Conservation (phyloP, 2,329 filamentous ascomycete genomes). For the Talaromyces sp. region DNA sequence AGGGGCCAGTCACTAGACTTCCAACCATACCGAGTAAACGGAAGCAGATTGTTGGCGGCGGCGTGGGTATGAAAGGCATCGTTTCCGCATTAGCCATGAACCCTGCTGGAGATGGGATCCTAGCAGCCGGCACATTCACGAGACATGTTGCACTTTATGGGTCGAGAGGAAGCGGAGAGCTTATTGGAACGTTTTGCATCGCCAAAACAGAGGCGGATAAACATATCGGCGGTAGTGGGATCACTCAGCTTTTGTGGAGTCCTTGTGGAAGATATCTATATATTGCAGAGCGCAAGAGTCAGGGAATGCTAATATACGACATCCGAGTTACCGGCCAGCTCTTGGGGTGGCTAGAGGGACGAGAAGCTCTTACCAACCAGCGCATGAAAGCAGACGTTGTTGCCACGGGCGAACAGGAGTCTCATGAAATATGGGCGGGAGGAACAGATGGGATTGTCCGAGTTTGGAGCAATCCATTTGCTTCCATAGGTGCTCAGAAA, state of each 20-base stretch:
- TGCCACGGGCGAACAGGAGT: conserved; percentile 24
- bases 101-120: conserved; percentile 38
- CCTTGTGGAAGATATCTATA: conserved; percentile 56
- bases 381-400: conserved; percentile 53
- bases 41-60: conserved; percentile 43
- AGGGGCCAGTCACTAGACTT: conserved; percentile 43
- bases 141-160: conserved; percentile 55
- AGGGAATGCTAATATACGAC: conserved; percentile 56
- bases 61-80: conserved; percentile 52
- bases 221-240: conserved; percentile 46
- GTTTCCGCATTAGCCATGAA: conserved; percentile 50
- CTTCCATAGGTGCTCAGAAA: conserved; percentile 34
- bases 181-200: conserved; percentile 49
- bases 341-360: conserved; percentile 47
- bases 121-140: conserved; percentile 56
- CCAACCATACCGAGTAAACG: conserved; percentile 48
- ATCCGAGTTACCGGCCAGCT: conserved; percentile 50
- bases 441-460: conserved; percentile 53
- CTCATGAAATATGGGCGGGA: conserved; percentile 56
- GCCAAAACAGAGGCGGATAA: conserved; percentile 33
- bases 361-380: conserved; percentile 49
- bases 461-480: conserved; percentile 46
- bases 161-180: conserved; percentile 44
- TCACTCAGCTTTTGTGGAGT: conserved; percentile 56
- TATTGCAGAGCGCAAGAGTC: conserved; percentile 53